Evolutionary conservation across 1,139 yeast genomes (phyloP).

Genomic region (Sugiyamaella sp.): DNA sequence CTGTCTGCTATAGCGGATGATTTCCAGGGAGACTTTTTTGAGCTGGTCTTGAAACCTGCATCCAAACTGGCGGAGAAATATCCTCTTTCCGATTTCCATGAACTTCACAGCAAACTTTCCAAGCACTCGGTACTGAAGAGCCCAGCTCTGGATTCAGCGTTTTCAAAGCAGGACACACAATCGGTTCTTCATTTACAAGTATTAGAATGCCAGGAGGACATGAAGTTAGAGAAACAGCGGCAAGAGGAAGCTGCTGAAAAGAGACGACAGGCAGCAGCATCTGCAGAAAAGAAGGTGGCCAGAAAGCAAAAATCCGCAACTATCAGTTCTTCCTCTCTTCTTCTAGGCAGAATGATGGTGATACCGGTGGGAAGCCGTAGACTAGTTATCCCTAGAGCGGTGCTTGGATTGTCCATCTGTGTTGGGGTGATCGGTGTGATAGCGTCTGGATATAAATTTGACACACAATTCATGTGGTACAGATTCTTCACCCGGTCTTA

Average conservation of each 20-base stretch:
- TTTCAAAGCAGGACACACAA: not conserved
- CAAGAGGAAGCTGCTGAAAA: slow-evolving; percentile 4
- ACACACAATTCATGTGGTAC: slow-evolving; percentile 18
- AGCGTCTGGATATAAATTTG: slow-evolving; percentile 21
- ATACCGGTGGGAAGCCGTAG: slow-evolving; percentile 16
- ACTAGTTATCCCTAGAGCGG: slow-evolving; percentile 15
- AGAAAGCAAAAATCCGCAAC: not conserved
- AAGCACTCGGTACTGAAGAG: slow-evolving; percentile 38
- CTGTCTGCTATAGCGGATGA: slow-evolving; percentile 34
- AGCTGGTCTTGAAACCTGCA: slow-evolving; percentile 28
- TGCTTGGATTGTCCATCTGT: slow-evolving; percentile 26
- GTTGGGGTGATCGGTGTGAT: slow-evolving; percentile 28
- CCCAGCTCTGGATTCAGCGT: slow-evolving; percentile 5
- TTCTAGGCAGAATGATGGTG: slow-evolving; percentile 6
- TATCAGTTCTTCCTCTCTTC: not conserved
- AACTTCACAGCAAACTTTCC: slow-evolving; percentile 34
- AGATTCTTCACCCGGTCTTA: slow-evolving; percentile 9
- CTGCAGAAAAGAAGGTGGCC: slow-evolving; percentile 7
- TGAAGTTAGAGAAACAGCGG: slow-evolving; percentile 13
- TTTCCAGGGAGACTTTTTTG: slow-evolving; percentile 27
- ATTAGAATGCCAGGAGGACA: slow-evolving; percentile 19
- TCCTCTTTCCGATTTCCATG: slow-evolving; percentile 30
- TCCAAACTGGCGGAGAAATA: slow-evolving; percentile 28
- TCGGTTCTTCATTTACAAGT: slow-evolving; percentile 20
- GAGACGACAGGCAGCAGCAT: slow-evolving; percentile 10